Conservation (phyloP, 2,329 filamentous ascomycete species). For the Penicillium sp. region DNA sequence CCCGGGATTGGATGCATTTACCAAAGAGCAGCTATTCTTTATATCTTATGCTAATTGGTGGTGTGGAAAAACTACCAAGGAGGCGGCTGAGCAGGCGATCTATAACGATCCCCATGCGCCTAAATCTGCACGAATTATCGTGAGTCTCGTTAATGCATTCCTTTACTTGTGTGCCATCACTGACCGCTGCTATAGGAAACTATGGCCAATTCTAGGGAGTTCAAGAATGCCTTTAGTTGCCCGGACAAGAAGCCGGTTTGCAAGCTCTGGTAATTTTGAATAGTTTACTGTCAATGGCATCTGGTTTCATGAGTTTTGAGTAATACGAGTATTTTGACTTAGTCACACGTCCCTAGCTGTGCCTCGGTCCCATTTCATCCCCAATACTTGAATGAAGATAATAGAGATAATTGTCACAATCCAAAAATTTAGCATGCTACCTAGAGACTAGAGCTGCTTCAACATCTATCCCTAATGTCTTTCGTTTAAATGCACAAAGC, state of each 20-base stretch:
- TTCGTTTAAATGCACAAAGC: not conserved
- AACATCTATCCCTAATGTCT: not conserved
- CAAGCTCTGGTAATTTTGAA: slow-evolving; percentile 60
- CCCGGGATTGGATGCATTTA: slow-evolving; percentile 61
- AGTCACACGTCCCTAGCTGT: not conserved
- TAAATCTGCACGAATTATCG: slow-evolving; percentile 56
- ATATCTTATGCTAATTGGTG: slow-evolving; percentile 63
- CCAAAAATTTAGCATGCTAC: not conserved
- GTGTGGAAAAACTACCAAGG: slow-evolving; percentile 64
- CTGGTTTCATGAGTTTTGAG: not conserved
- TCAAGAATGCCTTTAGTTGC: slow-evolving; percentile 66
- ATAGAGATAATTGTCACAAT: too few species aligned
- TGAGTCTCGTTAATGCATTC: slow-evolving; percentile 22
- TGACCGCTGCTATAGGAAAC: slow-evolving; percentile 46
- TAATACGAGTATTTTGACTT: not conserved
- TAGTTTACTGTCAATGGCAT: not conserved
- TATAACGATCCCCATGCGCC: slow-evolving; percentile 66
- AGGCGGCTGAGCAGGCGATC: slow-evolving; percentile 56
- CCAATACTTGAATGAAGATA: not conserved
- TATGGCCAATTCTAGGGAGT: slow-evolving; percentile 65
- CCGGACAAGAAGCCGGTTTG: slow-evolving; percentile 64
- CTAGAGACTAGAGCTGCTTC: not conserved
- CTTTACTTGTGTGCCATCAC: not conserved
- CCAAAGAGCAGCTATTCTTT: slow-evolving; percentile 69
- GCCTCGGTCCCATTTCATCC: not conserved